A percentile compares a stretch with the other conserved stretches of the same genome.
phyloP scores from a whole-genome alignment of 1,284 basidiomycete species.

The Rhizoctonia solani region DNA sequence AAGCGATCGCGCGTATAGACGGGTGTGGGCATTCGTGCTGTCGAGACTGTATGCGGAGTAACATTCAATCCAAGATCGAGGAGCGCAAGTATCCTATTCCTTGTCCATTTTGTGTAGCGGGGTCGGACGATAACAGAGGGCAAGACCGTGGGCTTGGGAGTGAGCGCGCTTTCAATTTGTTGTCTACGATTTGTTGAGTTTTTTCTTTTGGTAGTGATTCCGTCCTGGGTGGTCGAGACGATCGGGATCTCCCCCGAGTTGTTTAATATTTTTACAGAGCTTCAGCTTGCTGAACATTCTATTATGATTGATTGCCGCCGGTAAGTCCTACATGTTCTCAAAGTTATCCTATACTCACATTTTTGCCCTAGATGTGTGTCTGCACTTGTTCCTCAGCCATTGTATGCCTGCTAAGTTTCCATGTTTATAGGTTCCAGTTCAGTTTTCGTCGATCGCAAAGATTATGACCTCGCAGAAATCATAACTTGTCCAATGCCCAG shows the following conservation, averaged over 20 bases:
- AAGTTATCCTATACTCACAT: background rate
- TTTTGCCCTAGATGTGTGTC: conserved; percentile 14
- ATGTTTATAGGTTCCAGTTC: conserved; percentile 15
- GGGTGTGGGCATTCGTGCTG: conserved; percentile 62
- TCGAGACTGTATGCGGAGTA: conserved; percentile 54
- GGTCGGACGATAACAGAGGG: background rate
- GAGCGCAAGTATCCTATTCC: conserved; percentile 62
- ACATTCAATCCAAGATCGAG: conserved; percentile 54
- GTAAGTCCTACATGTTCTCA: conserved; percentile 43
- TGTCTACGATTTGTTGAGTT: background rate
- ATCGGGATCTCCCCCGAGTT: conserved; percentile 57
- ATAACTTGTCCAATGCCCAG: conserved; percentile 36
- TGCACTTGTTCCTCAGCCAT: background rate
- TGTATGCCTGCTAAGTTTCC: background rate
- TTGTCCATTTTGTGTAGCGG: conserved; percentile 57
- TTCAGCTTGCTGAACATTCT: conserved; percentile 59
- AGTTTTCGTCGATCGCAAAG: conserved; percentile 37
- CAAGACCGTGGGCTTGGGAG: conserved; percentile 44
- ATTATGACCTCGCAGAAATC: conserved; percentile 26
- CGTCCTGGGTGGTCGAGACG: conserved; percentile 45
- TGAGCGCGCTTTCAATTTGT: conserved; percentile 42
- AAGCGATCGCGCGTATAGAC: conserved; percentile 53
- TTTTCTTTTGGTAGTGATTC: background rate
- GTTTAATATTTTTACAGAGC: conserved; percentile 55
- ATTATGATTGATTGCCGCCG: conserved; percentile 57